Percentiles rank a stretch among this genome's conserved stretches.
These are phyloP conservation scores for Suhomyces emberorum DNA, from an alignment of 805 yeast species.

Conservation along the genomic window DNA sequence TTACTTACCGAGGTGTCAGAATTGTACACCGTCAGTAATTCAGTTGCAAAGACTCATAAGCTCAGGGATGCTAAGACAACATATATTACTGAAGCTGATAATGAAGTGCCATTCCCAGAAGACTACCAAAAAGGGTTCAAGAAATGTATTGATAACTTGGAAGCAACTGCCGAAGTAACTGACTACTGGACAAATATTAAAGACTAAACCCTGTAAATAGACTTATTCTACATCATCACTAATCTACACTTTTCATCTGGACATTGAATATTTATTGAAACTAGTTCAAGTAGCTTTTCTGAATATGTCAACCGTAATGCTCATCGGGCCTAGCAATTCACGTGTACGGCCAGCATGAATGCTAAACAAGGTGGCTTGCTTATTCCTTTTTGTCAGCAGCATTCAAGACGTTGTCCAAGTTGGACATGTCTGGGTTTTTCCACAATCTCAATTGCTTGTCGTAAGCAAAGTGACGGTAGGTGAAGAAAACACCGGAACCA, in stretches of 20 bases:
- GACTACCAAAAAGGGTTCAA: conserved; percentile 51
- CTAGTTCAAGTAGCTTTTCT: background rate
- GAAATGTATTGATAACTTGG: conserved; percentile 59
- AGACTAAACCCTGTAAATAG: conserved; percentile 2
- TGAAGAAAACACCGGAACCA: conserved; percentile 37
- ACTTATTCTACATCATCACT: background rate
- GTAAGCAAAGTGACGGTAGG: conserved; percentile 47
- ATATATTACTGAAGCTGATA: conserved; percentile 62
- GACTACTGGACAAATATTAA: conserved; percentile 70
- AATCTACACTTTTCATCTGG: background rate
- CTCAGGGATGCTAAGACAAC: conserved; percentile 71
- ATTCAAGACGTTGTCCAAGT: conserved; percentile 40
- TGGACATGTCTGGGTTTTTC: conserved; percentile 44
- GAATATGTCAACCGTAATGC: background rate
- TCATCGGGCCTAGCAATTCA: background rate
- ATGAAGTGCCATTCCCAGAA: conserved; percentile 50
- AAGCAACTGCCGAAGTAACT: conserved; percentile 81
- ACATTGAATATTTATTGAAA: background rate
- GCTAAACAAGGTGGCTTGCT: background rate
- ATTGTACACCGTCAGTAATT: conserved; percentile 58
- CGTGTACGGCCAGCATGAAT: background rate
- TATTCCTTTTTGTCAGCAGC: conserved; percentile 21
- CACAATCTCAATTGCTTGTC: conserved; percentile 45
- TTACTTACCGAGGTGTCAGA: conserved; percentile 63
- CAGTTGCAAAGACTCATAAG: conserved; percentile 49